phyloP scores from a whole-genome alignment of 2,329 filamentous ascomycete species.

The Thelonectria olida region DNA sequence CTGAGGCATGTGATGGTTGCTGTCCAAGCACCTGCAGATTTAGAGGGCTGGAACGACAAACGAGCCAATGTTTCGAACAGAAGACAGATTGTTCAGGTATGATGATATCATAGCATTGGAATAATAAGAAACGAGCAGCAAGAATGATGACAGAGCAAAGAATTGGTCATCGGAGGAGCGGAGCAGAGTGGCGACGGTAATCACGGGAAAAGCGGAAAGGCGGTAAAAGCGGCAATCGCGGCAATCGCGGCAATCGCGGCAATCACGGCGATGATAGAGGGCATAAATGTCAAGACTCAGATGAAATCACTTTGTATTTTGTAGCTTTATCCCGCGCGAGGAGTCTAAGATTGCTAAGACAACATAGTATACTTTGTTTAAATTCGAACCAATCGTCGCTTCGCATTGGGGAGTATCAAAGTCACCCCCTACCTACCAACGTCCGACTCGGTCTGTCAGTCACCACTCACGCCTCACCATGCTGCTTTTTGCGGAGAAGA shows the following conservation, averaged over 20 bases:
- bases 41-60: no score
- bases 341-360: no score
- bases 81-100: neutral
- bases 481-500: neutral
- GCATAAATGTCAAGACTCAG: neutral
- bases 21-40: neutral
- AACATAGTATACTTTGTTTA: no score
- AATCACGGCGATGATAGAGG: slow-evolving; percentile 3
- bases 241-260: slow-evolving; percentile 26
- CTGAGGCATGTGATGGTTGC: slow-evolving; percentile 23
- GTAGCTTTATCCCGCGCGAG: no score
- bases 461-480: no score
- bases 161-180: neutral
- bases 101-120: neutral
- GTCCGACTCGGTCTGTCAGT: no score
- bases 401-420: no score
- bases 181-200: neutral
- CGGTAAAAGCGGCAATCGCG: neutral
- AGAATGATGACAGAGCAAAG: neutral
- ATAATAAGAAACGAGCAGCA: neutral
- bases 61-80: neutral
- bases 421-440: no score
- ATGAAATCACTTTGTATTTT: neutral
- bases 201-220: neutral
- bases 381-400: no score